Percentiles rank a stretch among this genome's conserved stretches.
Evolutionary conservation across 148 eudicot genomes (phyloP).

Genomic region (Fagopyrum homotropicum): DNA sequence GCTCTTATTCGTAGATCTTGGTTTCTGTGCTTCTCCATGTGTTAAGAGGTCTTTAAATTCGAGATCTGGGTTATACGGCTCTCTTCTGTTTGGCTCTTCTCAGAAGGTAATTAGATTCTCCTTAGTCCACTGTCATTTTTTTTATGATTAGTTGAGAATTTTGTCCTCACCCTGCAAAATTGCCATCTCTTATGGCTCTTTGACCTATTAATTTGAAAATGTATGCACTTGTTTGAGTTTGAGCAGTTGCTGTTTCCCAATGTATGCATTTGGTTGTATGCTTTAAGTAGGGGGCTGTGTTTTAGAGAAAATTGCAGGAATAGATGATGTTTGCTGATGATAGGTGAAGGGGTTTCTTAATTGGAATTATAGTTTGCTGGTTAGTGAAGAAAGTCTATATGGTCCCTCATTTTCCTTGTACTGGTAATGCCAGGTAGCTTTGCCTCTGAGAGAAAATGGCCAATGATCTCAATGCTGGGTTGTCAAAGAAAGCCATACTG

Average conservation of each 20-base stretch:
- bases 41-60: conserved; percentile 15
- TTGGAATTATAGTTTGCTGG: neutral
- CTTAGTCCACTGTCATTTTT: neutral
- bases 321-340: neutral
- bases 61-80: conserved; percentile 29
- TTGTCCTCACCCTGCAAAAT: neutral
- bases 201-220: conserved; percentile 3
- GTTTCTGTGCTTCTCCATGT: conserved; percentile 18
- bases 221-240: conserved; percentile 3
- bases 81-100: neutral
- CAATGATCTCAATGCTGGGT: conserved; percentile 31
- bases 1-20: conserved; percentile 22
- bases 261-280: conserved; percentile 3
- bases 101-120: conserved; percentile 21
- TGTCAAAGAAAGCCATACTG: conserved; percentile 32
- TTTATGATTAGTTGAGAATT: neutral
- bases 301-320: neutral
- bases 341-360: neutral
- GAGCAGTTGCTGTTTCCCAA: neutral
- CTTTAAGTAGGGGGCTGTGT: neutral
- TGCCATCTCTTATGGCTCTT: neutral
- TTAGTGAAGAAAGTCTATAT: neutral
- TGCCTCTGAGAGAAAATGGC: conserved; percentile 31
- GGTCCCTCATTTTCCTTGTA: neutral
- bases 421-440: conserved; percentile 19